Evolutionary conservation across 208 protist species (phyloP).

Genomic region (Jaenimonas drosophilae): DNA sequence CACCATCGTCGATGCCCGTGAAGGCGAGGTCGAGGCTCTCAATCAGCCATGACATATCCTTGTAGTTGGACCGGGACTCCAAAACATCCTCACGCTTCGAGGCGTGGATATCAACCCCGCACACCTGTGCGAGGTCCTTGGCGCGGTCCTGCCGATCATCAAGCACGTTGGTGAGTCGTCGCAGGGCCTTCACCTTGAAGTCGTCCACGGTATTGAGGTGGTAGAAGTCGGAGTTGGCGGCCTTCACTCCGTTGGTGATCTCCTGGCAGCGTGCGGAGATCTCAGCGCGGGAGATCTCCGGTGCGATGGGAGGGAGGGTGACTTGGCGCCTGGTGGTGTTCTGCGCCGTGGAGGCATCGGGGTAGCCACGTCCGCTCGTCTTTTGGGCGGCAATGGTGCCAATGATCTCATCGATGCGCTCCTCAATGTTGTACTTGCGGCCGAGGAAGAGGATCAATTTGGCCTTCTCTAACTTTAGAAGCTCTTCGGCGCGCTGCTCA

Average conservation of each 20-base stretch:
- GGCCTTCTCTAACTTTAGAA: slow-evolving; percentile 47
- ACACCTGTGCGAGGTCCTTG: too few relatives aligned
- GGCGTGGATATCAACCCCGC: too few relatives aligned
- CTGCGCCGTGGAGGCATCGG: neutral
- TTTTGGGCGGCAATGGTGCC: slow-evolving; percentile 6
- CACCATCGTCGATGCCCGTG: too few relatives aligned
- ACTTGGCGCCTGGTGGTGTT: too few relatives aligned
- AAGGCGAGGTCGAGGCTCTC: slow-evolving; percentile 28
- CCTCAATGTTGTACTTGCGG: slow-evolving; percentile 51
- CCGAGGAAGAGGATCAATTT: slow-evolving; percentile 72
- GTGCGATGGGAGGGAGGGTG: neutral
- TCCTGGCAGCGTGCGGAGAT: too few relatives aligned
- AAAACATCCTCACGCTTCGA: neutral
- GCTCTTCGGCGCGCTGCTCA: slow-evolving; percentile 25
- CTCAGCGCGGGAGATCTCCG: too few relatives aligned
- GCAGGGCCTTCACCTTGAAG: slow-evolving; percentile 1
- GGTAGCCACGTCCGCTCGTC: neutral
- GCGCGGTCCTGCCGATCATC: too few relatives aligned
- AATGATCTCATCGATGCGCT: slow-evolving; percentile 30
- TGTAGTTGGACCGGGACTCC: slow-evolving; percentile 23
- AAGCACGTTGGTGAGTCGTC: neutral
- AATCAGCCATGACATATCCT: slow-evolving; percentile 42
- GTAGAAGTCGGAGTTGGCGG: too few relatives aligned
- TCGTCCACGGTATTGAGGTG: neutral
- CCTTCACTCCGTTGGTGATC: too few relatives aligned